These are phyloP conservation scores for Dichomitus squalens DNA, from an alignment of 1,284 basidiomycete species.

Conservation along the genomic window DNA sequence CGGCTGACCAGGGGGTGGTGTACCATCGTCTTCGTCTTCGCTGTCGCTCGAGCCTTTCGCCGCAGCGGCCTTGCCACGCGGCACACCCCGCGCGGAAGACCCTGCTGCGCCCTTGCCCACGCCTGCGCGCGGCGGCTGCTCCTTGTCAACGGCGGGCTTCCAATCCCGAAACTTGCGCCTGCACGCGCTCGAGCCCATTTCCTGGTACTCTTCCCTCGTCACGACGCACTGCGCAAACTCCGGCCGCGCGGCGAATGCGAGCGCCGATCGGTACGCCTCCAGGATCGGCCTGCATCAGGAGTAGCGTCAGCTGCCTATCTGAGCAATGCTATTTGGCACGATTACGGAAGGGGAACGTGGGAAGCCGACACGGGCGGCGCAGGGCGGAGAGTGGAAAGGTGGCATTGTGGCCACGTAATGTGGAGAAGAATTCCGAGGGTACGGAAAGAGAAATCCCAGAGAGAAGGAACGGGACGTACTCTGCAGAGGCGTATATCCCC, in stretches of 20 bases:
- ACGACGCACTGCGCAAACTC: conserved; percentile 57
- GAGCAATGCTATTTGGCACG: neutral
- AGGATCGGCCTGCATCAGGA: conserved; percentile 60
- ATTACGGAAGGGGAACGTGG: neutral
- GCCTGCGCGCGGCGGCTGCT: conserved; percentile 15
- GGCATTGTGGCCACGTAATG: neutral
- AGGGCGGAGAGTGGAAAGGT: neutral
- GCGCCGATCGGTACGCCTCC: conserved; percentile 72
- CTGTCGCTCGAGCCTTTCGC: neutral
- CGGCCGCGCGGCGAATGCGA: conserved; percentile 56
- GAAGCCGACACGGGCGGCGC: neutral
- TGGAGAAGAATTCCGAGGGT: neutral
- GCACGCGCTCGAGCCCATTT: conserved; percentile 75
- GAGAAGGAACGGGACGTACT: conserved; percentile 53
- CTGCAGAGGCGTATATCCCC: conserved; percentile 66
- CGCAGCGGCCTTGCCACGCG: neutral
- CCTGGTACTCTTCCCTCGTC: conserved; percentile 81
- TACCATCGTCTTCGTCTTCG: conserved; percentile 23
- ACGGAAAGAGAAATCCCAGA: neutral
- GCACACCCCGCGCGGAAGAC: conserved; percentile 18
- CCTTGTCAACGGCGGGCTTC: conserved; percentile 31
- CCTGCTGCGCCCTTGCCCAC: conserved; percentile 21
- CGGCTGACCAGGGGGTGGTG: conserved; percentile 16
- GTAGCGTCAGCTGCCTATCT: neutral
- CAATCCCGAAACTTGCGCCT: conserved; percentile 65